Evolutionary conservation across 2,329 filamentous ascomycete species (phyloP), one percentile per base, ranked within the genome.

Genomic region (Exophiala viscosa): DNA sequence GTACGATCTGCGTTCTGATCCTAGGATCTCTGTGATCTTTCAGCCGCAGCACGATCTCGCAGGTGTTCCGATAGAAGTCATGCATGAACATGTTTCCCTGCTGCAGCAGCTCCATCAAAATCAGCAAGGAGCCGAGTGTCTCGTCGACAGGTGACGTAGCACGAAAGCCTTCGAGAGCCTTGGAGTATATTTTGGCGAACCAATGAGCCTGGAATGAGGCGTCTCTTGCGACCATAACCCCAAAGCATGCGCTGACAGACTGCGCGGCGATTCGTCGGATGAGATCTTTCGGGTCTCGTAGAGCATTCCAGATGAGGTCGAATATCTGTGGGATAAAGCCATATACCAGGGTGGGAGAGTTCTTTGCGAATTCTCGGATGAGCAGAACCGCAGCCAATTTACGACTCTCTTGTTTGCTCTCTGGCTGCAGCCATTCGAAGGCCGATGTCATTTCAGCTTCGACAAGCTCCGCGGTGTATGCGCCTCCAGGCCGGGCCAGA

Each of bases 81-180:
- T 96, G 90, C 93, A 99, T 97, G 70, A 95, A 99, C 92, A 99
- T 99, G 63, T 90, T 91, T 48, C 93, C 93, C 68, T 96, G 92
- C 58, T 93, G 83, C 14, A 99, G 82, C 43, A 99, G 80, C 72
- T 97, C 92, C 69, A 92, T 95, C 64, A 97, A 80, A 1, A 95
- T 90, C 15, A 99, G 79, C 36, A 99, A 79, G 1, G 92, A 96
- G n/a, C 90, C 93, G 67, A 99, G 95, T 38, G 95, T 86, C 54
- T 85, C 87, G 69, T 99, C 93, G 49, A 95, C 81, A 14, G 89
- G 90, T 62, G 84, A 87, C 33, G 56, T 60, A 45, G 85, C 81
- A 67, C 86, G 85, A 62, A 99, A 84, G 5, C 91, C 91, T 55
- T 82, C 79, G 54, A 89, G 79, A 14, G 90, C 85, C 71, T 96